Percentiles rank a stretch among this genome's conserved stretches.
These are phyloP conservation scores for Candida chauliodis DNA, from an alignment of 805 yeast species.

Conservation along the genomic window DNA sequence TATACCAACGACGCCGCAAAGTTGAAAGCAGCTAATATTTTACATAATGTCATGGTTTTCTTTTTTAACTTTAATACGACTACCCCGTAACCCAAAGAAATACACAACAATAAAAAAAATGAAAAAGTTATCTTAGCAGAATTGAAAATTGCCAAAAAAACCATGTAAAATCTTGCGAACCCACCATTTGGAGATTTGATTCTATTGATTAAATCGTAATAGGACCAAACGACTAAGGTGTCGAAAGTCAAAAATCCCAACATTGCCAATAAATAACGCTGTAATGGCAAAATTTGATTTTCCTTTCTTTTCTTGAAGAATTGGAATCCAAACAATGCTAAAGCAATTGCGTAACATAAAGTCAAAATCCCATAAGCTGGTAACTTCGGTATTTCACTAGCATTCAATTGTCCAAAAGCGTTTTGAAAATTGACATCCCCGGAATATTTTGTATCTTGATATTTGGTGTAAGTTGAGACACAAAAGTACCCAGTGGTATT, in stretches of 20 bases:
- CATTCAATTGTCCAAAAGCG: conserved; percentile 86
- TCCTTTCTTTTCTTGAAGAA: conserved; percentile 71
- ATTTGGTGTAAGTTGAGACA: conserved; percentile 63
- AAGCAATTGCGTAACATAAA: conserved; percentile 73
- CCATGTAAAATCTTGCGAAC: conserved; percentile 66
- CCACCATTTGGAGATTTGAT: conserved; percentile 46
- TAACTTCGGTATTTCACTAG: conserved; percentile 85
- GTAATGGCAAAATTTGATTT: conserved; percentile 83
- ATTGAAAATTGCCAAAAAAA: conserved; percentile 73
- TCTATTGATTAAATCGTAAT: conserved; percentile 77
- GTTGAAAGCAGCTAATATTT: conserved; percentile 38
- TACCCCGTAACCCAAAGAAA: conserved; percentile 91
- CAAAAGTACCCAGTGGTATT: conserved; percentile 88
- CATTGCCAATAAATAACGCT: conserved; percentile 84
- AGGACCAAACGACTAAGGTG: conserved; percentile 85
- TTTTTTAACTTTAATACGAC: conserved; percentile 82
- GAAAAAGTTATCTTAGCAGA: conserved; percentile 83
- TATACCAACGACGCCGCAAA: conserved; percentile 34
- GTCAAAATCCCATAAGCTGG: conserved; percentile 86
- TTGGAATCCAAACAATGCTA: conserved; percentile 81
- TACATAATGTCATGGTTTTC: conserved; percentile 61
- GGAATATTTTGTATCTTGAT: conserved; percentile 43
- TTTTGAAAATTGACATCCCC: conserved; percentile 83
- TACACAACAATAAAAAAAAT: conserved; percentile 79
- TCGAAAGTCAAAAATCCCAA: conserved; percentile 79